Percentiles rank a stretch among this genome's conserved stretches.
Conservation (phyloP, 2,329 filamentous ascomycete genomes). For the Apiospora saccharicola region DNA sequence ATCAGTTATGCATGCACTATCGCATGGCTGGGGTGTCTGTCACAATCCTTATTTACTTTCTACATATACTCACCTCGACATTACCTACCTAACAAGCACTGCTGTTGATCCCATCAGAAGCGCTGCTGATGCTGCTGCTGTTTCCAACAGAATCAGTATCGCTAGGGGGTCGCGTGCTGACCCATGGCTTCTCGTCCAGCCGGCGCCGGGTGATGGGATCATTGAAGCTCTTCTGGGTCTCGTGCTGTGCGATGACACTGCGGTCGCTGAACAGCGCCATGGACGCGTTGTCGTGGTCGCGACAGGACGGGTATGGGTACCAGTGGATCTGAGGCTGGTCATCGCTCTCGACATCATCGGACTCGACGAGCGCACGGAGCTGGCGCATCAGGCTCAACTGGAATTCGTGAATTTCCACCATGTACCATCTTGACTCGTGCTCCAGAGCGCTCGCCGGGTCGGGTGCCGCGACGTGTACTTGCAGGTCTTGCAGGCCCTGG, state of each 20-base stretch:
- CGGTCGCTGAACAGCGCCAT: not conserved
- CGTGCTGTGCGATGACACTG: not conserved
- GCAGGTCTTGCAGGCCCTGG: not conserved
- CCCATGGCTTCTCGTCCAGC: not conserved
- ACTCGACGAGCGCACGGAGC: not conserved
- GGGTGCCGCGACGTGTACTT: not conserved
- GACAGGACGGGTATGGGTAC: not conserved
- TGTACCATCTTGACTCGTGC: not conserved
- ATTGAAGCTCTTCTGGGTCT: not conserved
- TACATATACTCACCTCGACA: not conserved
- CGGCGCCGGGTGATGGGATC: not conserved
- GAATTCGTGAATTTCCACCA: not conserved
- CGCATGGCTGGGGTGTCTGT: too few species aligned
- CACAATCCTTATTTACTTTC: too few species aligned
- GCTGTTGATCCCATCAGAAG: too few species aligned
- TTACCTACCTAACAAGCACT: too few species aligned
- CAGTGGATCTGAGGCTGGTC: not conserved
- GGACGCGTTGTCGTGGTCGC: not conserved
- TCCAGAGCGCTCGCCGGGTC: not conserved
- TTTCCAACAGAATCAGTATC: not conserved
- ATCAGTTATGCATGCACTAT: too few species aligned
- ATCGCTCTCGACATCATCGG: not conserved
- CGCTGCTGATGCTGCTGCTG: not conserved
- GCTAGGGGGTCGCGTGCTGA: not conserved
- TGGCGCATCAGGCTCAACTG: not conserved